Conservation (phyloP, 2,329 filamentous ascomycete species). For the Ophiobolus disseminans region DNA sequence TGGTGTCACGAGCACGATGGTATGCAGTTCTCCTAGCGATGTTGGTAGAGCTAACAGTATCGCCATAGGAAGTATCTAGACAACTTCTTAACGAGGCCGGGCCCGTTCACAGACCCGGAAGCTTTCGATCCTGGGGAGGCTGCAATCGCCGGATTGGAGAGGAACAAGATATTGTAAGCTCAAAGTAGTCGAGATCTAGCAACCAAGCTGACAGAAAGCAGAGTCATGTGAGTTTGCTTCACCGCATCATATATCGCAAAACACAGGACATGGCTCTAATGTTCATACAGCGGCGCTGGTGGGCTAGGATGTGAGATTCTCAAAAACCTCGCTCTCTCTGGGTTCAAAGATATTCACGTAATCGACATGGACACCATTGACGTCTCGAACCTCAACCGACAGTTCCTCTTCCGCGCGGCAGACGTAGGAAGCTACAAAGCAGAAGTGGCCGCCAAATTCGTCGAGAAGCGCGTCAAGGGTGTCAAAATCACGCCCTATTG, state of each 20-base stretch:
- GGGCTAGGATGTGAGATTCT: constrained; percentile 95
- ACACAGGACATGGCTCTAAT: constrained; percentile 11
- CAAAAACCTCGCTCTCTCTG: constrained; percentile 93
- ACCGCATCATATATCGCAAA: not conserved
- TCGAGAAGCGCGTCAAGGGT: constrained; percentile 85
- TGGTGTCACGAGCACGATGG: constrained; percentile 55
- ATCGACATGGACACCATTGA: constrained; percentile 99
- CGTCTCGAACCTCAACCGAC: constrained; percentile 95
- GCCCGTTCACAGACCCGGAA: constrained; percentile 78
- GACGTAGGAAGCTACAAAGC: constrained; percentile 96
- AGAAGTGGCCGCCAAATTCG: constrained; percentile 88
- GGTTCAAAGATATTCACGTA: constrained; percentile 96
- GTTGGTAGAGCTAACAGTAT: constrained; percentile 22
- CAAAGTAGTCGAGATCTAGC: not conserved
- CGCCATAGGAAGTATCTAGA: constrained; percentile 78
- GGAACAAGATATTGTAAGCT: constrained; percentile 68
- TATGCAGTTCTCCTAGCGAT: constrained; percentile 14
- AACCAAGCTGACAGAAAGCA: constrained; percentile 31
- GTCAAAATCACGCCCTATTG: constrained; percentile 95
- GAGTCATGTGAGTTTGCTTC: constrained; percentile 48
- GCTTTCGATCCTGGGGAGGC: constrained; percentile 58
- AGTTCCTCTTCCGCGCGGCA: constrained; percentile 90
- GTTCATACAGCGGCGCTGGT: constrained; percentile 81
- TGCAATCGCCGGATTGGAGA: constrained; percentile 51
- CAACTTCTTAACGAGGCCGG: constrained; percentile 75